These are phyloP conservation scores for Candida suzukii DNA, from an alignment of 805 yeast species.

Conservation along the genomic window DNA sequence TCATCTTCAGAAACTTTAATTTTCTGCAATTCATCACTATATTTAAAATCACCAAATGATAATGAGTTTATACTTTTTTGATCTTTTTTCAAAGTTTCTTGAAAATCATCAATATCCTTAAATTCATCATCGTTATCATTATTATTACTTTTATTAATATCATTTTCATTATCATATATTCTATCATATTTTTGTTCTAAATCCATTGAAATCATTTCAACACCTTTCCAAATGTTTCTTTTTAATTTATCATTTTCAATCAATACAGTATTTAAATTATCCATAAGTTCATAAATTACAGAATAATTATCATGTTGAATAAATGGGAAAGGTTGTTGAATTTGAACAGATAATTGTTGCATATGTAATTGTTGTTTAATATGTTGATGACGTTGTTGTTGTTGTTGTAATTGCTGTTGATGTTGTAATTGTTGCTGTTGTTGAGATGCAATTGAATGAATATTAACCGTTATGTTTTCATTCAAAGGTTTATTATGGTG, in stretches of 20 bases:
- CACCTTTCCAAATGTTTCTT: conserved; percentile 18
- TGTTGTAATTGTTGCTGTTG: not conserved
- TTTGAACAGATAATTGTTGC: conserved; percentile 1
- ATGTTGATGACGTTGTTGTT: not conserved
- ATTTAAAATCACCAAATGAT: conserved; percentile 1
- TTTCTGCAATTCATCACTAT: conserved; percentile 1
- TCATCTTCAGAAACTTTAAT: not conserved
- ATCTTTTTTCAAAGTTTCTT: not conserved
- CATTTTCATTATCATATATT: not conserved
- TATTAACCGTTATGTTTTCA: not conserved
- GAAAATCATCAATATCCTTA: not conserved
- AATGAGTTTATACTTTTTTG: not conserved
- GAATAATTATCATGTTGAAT: conserved; percentile 13
- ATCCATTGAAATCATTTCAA: conserved; percentile 11
- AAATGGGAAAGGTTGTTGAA: conserved; percentile 5
- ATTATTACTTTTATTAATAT: not conserved
- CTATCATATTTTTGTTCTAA: conserved; percentile 5
- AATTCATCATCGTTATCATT: not conserved
- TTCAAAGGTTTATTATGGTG: too few relatives aligned
- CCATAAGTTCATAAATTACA: conserved; percentile 13
- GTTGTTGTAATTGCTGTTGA: not conserved
- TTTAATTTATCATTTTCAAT: conserved; percentile 15
- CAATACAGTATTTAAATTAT: conserved; percentile 13
- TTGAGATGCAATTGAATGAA: too few relatives aligned
- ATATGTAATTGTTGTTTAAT: conserved; percentile 1